A percentile compares a stretch with the other conserved stretches of the same genome.
These are phyloP conservation scores for Exsudoporus floridanus DNA, from an alignment of 1,284 basidiomycete species.

Conservation along the genomic window DNA sequence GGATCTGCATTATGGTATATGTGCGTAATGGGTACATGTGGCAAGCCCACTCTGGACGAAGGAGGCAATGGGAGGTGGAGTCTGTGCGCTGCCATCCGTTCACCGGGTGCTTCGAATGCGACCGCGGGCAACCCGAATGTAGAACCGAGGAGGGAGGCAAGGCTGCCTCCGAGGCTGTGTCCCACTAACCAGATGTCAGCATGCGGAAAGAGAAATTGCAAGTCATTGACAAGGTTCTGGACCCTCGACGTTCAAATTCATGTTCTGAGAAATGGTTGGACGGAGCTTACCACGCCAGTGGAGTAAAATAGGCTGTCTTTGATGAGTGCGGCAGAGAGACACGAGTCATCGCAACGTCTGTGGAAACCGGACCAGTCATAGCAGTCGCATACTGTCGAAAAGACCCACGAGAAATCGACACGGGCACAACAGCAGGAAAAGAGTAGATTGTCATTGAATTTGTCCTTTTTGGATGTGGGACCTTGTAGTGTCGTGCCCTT, in stretches of 20 bases:
- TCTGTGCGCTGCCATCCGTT: constrained; percentile 81
- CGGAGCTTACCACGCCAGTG: constrained; percentile 64
- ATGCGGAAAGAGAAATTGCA: constrained; percentile 79
- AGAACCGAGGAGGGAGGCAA: constrained; percentile 84
- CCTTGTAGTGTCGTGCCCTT: constrained; percentile 89
- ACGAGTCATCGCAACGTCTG: constrained; percentile 80
- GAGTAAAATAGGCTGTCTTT: constrained; percentile 92
- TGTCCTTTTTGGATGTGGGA: constrained; percentile 89
- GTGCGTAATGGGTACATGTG: constrained; percentile 59
- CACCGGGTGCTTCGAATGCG: constrained; percentile 92
- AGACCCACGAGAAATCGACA: constrained; percentile 86
- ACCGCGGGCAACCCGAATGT: constrained; percentile 95
- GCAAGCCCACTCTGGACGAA: constrained; percentile 12
- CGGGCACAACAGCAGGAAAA: constrained; percentile 98
- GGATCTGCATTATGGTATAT: constrained; percentile 83
- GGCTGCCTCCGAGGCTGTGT: constrained; percentile 83
- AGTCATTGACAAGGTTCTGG: constrained; percentile 72
- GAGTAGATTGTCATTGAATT: constrained; percentile 94
- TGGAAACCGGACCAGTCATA: constrained; percentile 55
- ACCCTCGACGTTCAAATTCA: constrained; percentile 7
- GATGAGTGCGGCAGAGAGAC: constrained; percentile 81
- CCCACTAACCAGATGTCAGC: constrained; percentile 93
- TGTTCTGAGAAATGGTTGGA: not conserved
- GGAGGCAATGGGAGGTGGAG: constrained; percentile 82
- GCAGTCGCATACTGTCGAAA: constrained; percentile 87